Percentiles rank a stretch among this genome's conserved stretches.
phyloP scores from a whole-genome alignment of 83 land plant species.

The Larix sibirica region DNA sequence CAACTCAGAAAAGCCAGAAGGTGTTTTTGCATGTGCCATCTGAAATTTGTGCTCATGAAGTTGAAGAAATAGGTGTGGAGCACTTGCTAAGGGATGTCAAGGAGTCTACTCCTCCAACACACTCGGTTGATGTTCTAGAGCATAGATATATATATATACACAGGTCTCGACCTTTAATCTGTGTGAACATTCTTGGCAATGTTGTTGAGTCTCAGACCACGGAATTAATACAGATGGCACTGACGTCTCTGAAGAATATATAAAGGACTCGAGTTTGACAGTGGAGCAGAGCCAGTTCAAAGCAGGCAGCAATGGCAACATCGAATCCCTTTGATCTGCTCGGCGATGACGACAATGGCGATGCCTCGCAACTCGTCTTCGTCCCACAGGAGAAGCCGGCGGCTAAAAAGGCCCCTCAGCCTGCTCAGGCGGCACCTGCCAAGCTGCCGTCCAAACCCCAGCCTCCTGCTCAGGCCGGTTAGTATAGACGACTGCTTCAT shows the following conservation, averaged over 20 bases:
- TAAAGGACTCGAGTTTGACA: too few relatives aligned
- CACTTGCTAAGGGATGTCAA: too few relatives aligned
- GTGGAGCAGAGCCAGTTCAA: too few relatives aligned
- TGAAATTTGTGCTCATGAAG: conserved; percentile 98
- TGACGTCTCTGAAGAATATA: too few relatives aligned
- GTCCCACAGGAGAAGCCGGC: conserved; percentile 4
- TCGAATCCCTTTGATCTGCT: conserved; percentile 61
- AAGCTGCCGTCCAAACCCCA: conserved; percentile 60
- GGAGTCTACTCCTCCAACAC: too few relatives aligned
- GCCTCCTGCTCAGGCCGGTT: conserved; percentile 54
- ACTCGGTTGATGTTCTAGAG: too few relatives aligned
- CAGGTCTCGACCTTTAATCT: too few relatives aligned
- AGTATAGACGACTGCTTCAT: not conserved
- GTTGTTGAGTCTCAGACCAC: too few relatives aligned
- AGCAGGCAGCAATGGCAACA: conserved; percentile 33
- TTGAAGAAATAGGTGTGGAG: conserved; percentile 91
- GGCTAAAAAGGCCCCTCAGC: conserved; percentile 14
- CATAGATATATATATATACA: too few relatives aligned
- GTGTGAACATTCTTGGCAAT: too few relatives aligned
- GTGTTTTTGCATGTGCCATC: conserved; percentile 95
- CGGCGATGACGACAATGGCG: conserved; percentile 58
- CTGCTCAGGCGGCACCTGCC: conserved; percentile 17
- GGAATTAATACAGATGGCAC: too few relatives aligned
- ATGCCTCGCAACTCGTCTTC: conserved; percentile 27
- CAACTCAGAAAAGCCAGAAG: conserved; percentile 95